Conservation (phyloP, 2,329 filamentous ascomycete species). For the Claviceps cyperi region DNA sequence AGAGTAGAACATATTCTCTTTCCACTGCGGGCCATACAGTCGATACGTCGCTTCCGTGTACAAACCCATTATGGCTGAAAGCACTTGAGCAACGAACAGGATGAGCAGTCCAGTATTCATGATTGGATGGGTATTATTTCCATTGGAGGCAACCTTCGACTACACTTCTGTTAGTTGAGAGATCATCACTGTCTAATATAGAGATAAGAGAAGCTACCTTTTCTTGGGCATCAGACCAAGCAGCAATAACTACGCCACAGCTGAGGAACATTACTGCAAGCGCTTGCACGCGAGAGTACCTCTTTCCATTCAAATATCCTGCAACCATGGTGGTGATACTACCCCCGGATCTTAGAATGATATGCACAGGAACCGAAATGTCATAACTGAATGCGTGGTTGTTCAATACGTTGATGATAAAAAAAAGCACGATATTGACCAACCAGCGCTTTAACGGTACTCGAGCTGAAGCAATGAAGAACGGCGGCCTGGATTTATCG, state of each 20-base stretch:
- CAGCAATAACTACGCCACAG: slow-evolving; percentile 70
- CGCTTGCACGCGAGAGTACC: slow-evolving; percentile 67
- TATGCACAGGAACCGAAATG: slow-evolving; percentile 92
- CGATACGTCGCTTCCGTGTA: slow-evolving; percentile 88
- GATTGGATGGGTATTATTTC: slow-evolving; percentile 12
- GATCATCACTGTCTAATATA: background rate
- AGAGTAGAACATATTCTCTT: slow-evolving; percentile 92
- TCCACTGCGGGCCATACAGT: slow-evolving; percentile 78
- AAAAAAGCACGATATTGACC: slow-evolving; percentile 81
- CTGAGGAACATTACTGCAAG: slow-evolving; percentile 73
- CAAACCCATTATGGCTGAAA: slow-evolving; percentile 87
- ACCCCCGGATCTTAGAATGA: slow-evolving; percentile 87
- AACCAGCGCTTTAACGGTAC: slow-evolving; percentile 78
- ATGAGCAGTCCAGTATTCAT: slow-evolving; percentile 57
- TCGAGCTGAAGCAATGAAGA: slow-evolving; percentile 61
- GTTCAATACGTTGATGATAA: slow-evolving; percentile 87
- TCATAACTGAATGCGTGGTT: slow-evolving; percentile 96
- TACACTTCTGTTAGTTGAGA: background rate
- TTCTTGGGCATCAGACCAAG: slow-evolving; percentile 73
- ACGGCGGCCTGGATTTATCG: slow-evolving; percentile 48
- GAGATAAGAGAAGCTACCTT: slow-evolving; percentile 43
- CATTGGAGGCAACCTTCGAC: background rate
- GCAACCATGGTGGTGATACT: slow-evolving; percentile 91
- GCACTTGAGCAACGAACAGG: slow-evolving; percentile 72
- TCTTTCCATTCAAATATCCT: slow-evolving; percentile 76